Evolutionary conservation across 345 rosid genomes (phyloP), one percentile per base, ranked within the genome.

Genomic region (Hibiscus trionum): DNA sequence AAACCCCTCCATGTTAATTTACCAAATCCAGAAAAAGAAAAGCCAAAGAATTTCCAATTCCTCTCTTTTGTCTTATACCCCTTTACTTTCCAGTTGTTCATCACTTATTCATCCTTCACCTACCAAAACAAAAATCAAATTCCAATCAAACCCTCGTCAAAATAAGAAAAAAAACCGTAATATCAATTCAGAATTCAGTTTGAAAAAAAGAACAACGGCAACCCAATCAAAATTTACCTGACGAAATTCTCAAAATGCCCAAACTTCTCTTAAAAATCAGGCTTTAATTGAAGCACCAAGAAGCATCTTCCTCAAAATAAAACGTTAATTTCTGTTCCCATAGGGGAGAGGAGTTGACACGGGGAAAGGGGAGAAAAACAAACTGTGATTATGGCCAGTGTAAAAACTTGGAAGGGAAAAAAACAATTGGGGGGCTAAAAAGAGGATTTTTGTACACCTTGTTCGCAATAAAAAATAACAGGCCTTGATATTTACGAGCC

Each of bases 151-250:
- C 27, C 10, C n/a, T 39, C 17, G 4, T 26, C 44, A 14, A 4
- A 17, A 70, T 47, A 5, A 11, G 11, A 11, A 39, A 37, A 61
- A 59, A 50, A 5, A 0, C 15, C 72, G 16, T 4, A 33, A 47
- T 62, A 4, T 70, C 14, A 60, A 14, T 21, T 52, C 27, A 24
- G 60, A 75, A 16, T 42, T 26, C 31, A 9, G 31, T 46, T 66
- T 66, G 12, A 2, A 52, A 42, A 26, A 3, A 66, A 42, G 17
- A 63, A 44, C 52, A 74, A 50, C 10, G 15, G 21, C 12, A 26
- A 16, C 31, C 66, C 57, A 57, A 26, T 27, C 15, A 29, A 62
- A 33, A 46, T 42, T 68, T 71, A 79, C 82, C 82, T 42, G 68
- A 58, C 31, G 12, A 58, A 61, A 44, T 27, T 55, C 70, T 53